Conservation (phyloP, 2,329 filamentous ascomycete genomes). For the Aspergillus sp. region DNA sequence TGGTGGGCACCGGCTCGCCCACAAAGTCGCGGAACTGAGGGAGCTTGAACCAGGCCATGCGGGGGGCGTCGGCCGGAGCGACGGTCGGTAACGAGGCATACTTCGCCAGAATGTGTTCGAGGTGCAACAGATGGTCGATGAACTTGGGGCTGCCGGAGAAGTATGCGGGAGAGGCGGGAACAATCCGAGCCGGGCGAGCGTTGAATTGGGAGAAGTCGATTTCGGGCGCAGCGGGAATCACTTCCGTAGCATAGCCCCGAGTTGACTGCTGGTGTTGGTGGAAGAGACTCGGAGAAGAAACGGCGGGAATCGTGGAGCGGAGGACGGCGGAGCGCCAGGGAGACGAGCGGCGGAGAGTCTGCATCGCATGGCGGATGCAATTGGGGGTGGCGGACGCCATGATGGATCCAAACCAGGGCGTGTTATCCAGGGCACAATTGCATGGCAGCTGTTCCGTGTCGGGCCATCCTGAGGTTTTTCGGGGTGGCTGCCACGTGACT, state of each 20-base stretch:
- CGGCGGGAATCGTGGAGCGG: slow-evolving; percentile 9
- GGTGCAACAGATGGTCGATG: slow-evolving; percentile 75
- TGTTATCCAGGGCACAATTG: not conserved
- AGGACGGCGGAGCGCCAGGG: slow-evolving; percentile 32
- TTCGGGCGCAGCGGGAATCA: slow-evolving; percentile 27
- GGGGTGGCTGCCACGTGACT: slow-evolving; percentile 23
- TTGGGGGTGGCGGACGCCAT: slow-evolving; percentile 9
- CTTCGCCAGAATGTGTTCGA: slow-evolving; percentile 70
- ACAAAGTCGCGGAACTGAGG: slow-evolving; percentile 70
- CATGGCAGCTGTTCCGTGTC: no score
- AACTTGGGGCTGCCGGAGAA: slow-evolving; percentile 84
- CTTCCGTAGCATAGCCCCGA: slow-evolving; percentile 31
- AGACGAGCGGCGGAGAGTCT: not conserved
- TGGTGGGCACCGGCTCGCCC: slow-evolving; percentile 70
- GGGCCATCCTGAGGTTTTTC: slow-evolving; percentile 24
- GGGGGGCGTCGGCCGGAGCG: slow-evolving; percentile 63
- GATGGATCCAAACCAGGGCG: not conserved
- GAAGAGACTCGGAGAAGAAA: slow-evolving; percentile 12
- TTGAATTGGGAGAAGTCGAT: slow-evolving; percentile 31
- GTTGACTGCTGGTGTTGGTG: no score
- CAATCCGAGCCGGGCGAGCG: slow-evolving; percentile 63
- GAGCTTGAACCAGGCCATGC: slow-evolving; percentile 77
- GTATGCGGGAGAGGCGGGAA: slow-evolving; percentile 89
- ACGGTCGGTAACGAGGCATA: slow-evolving; percentile 72
- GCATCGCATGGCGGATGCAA: not conserved